phyloP scores from a whole-genome alignment of 176 grass and related monocot genomes.

The Carex scoparia region DNA sequence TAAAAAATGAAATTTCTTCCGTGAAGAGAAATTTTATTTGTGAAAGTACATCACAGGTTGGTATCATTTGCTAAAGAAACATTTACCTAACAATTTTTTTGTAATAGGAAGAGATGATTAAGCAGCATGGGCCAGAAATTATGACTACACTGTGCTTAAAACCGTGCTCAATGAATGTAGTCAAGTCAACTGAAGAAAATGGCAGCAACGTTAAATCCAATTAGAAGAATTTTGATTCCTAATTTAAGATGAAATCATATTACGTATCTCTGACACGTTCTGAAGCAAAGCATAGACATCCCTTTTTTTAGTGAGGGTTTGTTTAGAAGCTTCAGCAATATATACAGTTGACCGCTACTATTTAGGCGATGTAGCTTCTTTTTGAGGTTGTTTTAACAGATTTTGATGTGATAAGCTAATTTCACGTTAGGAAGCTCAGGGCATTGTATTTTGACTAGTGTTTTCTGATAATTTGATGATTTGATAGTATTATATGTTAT shows the following conservation, averaged over 20 bases:
- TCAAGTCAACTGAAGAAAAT: not conserved
- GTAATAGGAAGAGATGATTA: conserved; percentile 14
- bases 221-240: conserved; percentile 4
- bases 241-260: conserved; percentile 8
- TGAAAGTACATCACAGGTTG: not conserved
- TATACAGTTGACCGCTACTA: conserved; percentile 12
- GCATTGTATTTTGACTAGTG: conserved; percentile 5
- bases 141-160: conserved; percentile 26
- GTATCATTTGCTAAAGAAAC: not conserved
- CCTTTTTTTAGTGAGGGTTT: conserved; percentile 28
- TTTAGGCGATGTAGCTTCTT: conserved; percentile 14
- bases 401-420: conserved; percentile 23
- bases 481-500: conserved; percentile 19
- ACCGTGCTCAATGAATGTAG: not conserved
- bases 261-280: conserved; percentile 9
- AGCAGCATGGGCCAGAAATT: conserved; percentile 17
- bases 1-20: not conserved
- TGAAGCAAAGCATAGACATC: conserved; percentile 11
- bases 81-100: not conserved
- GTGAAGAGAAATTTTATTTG: not conserved
- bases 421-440: conserved; percentile 13
- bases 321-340: conserved; percentile 14
- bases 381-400: conserved; percentile 8
- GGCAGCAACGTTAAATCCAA: not conserved
- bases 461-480: conserved; percentile 9